Conservation (phyloP, 495 filamentous ascomycete genomes). For the Friedmanniomyces simplex region DNA sequence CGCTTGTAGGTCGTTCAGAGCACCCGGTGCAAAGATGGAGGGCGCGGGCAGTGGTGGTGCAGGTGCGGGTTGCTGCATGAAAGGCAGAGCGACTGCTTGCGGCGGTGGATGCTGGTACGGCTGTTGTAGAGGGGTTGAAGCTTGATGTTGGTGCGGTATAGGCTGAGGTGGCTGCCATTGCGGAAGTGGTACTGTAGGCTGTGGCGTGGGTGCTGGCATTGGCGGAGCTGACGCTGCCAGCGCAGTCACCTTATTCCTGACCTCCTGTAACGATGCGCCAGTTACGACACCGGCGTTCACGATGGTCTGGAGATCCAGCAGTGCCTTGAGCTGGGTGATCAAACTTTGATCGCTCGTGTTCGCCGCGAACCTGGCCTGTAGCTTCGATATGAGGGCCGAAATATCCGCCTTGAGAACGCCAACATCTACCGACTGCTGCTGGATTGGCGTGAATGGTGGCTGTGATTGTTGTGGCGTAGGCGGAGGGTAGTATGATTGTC, state of each 20-base stretch:
- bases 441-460: slow-evolving; percentile 6
- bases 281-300: slow-evolving; percentile 62
- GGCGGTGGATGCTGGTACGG: slow-evolving; percentile 8
- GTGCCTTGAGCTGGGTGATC: slow-evolving; percentile 69
- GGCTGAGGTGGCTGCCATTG: slow-evolving; percentile 13
- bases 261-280: slow-evolving; percentile 63
- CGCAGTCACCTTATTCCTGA: slow-evolving; percentile 67
- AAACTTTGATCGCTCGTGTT: slow-evolving; percentile 61
- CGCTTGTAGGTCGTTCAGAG: slow-evolving; percentile 15
- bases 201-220: slow-evolving; percentile 14
- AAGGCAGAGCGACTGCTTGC: not conserved
- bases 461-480: slow-evolving; percentile 24
- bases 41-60: not conserved
- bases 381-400: slow-evolving; percentile 57
- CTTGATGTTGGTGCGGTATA: slow-evolving; percentile 6
- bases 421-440: slow-evolving; percentile 37
- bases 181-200: slow-evolving; percentile 12
- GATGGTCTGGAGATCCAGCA: slow-evolving; percentile 75
- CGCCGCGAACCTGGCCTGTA: slow-evolving; percentile 59
- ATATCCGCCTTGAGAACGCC: slow-evolving; percentile 73
- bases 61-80: slow-evolving; percentile 5
- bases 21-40: slow-evolving; percentile 8
- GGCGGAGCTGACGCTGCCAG: slow-evolving; percentile 38
- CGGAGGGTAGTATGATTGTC: not conserved
- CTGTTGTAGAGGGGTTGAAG: not conserved